Evolutionary conservation across 2,329 filamentous ascomycete species (phyloP).

Genomic region (Aspergillus novoparasiticus): DNA sequence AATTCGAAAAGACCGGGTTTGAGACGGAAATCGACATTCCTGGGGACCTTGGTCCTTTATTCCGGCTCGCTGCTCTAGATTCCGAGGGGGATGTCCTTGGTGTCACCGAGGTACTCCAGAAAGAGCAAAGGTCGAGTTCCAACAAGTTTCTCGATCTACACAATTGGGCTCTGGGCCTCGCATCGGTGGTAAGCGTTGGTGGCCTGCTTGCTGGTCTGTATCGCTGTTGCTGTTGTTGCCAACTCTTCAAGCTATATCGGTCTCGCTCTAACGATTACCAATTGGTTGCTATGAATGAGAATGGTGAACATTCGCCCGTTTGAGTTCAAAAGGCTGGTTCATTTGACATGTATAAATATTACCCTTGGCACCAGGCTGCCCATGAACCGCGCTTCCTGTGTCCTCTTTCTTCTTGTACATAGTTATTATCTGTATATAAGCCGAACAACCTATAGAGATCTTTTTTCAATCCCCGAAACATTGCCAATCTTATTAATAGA

Average conservation of each 20-base stretch:
- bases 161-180: slow-evolving; percentile 16
- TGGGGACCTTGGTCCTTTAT: slow-evolving; percentile 14
- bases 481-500: not conserved
- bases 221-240: slow-evolving; percentile 10
- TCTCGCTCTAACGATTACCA: slow-evolving; percentile 18
- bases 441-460: not conserved
- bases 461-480: not conserved
- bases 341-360: not conserved
- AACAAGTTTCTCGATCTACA: slow-evolving; percentile 15
- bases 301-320: not conserved
- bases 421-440: not conserved
- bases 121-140: not conserved
- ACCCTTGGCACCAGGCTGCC: too few species aligned
- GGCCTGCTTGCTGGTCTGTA: slow-evolving; percentile 21
- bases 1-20: slow-evolving; percentile 31
- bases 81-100: slow-evolving; percentile 18
- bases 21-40: slow-evolving; percentile 32
- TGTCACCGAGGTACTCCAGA: slow-evolving; percentile 19
- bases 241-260: slow-evolving; percentile 2
- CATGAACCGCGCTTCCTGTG: not conserved
- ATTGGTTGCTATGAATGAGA: slow-evolving; percentile 18
- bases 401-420: not conserved
- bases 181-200: slow-evolving; percentile 12
- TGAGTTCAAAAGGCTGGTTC: not conserved
- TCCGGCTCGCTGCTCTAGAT: slow-evolving; percentile 27